phyloP scores from a whole-genome alignment of 768 basidiomycete species.

The Trametes punicea region DNA sequence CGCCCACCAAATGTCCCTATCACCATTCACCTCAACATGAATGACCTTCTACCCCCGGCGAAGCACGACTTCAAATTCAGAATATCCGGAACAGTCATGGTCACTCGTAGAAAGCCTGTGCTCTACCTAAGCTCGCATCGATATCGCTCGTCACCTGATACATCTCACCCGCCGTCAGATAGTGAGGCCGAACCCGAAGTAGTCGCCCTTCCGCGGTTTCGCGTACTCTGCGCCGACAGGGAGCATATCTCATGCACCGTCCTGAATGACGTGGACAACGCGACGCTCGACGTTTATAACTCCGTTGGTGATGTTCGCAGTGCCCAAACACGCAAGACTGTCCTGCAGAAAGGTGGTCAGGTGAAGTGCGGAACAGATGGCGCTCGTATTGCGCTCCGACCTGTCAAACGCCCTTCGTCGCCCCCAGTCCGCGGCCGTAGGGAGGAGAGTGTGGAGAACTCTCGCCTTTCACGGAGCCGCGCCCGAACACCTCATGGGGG shows the following conservation, averaged over 20 bases:
- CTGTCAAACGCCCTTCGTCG: constrained; percentile 25
- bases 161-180: constrained; percentile 20
- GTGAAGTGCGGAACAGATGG: constrained; percentile 63
- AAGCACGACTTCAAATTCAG: constrained; percentile 66
- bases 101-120: constrained; percentile 41
- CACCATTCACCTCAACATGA: constrained; percentile 77
- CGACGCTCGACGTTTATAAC: constrained; percentile 60
- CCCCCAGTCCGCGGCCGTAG: constrained; percentile 7
- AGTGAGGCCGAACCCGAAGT: constrained; percentile 41
- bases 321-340: constrained; percentile 60
- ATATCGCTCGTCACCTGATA: constrained; percentile 18
- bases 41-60: constrained; percentile 62
- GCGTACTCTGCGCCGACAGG: constrained; percentile 61
- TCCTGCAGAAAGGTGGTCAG: constrained; percentile 55
- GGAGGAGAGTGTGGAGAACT: constrained; percentile 18
- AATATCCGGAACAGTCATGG: constrained; percentile 61
- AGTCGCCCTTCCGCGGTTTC: constrained; percentile 66
- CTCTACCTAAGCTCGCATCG: constrained; percentile 9
- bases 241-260: constrained; percentile 58
- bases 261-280: constrained; percentile 53
- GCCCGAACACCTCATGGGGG: constrained; percentile 24
- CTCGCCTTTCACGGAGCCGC: constrained; percentile 22
- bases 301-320: constrained; percentile 55
- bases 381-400: constrained; percentile 53
- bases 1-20: constrained; percentile 57